phyloP scores from a whole-genome alignment of 2,329 filamentous ascomycete genomes.

The Trichoderma cornu-damae region DNA sequence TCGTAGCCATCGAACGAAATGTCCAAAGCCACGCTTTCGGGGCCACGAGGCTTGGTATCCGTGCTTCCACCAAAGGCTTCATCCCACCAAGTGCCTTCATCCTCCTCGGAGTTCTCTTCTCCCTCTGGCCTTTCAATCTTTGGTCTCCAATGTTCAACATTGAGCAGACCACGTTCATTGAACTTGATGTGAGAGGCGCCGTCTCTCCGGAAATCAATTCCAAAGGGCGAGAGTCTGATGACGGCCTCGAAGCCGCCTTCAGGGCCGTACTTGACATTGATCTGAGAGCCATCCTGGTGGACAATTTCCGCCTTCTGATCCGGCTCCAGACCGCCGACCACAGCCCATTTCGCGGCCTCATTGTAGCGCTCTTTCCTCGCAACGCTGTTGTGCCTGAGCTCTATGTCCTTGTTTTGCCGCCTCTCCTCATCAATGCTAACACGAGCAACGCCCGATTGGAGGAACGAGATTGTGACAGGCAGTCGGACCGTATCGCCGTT shows the following conservation, averaged over 20 bases:
- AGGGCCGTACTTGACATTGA: constrained; percentile 76
- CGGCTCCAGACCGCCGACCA: constrained; percentile 73
- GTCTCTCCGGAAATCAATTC: constrained; percentile 79
- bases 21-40: constrained; percentile 85
- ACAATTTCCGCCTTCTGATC: constrained; percentile 67
- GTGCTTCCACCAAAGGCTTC: constrained; percentile 94
- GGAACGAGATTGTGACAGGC: constrained; percentile 80
- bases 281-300: constrained; percentile 59
- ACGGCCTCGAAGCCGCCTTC: constrained; percentile 72
- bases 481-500: constrained; percentile 65
- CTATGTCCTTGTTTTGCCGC: constrained; percentile 81
- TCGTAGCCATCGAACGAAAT: constrained; percentile 89
- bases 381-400: constrained; percentile 76
- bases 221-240: constrained; percentile 77
- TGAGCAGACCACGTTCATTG: constrained; percentile 85
- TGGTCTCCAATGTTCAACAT: constrained; percentile 90
- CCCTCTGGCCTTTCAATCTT: constrained; percentile 66
- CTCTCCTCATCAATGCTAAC: constrained; percentile 89
- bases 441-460: constrained; percentile 81
- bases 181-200: constrained; percentile 77
- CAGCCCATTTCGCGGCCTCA: constrained; percentile 77
- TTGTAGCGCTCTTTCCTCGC: constrained; percentile 91
- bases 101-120: constrained; percentile 49
- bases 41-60: constrained; percentile 89
- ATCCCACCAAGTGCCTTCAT: constrained; percentile 96